Conservation (phyloP, 768 basidiomycete genomes). For the Lactifluus echinatus region DNA sequence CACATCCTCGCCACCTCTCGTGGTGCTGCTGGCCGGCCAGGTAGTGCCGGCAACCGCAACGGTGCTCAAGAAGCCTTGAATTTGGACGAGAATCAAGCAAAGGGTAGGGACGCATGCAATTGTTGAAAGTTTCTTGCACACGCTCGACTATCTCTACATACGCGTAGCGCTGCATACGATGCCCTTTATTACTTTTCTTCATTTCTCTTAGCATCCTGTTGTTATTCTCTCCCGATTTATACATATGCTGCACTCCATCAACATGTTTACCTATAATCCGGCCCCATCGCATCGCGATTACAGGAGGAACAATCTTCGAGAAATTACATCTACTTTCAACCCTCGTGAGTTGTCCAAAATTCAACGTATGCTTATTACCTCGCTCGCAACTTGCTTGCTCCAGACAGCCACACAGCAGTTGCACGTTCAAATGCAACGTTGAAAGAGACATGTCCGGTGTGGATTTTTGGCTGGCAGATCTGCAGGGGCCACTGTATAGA, state of each 20-base stretch:
- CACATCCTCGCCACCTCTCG: slow-evolving; percentile 84
- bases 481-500: no score
- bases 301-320: slow-evolving; percentile 2
- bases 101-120: slow-evolving; percentile 72
- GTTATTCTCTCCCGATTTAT: slow-evolving; percentile 21
- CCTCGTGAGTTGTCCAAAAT: slow-evolving; percentile 22
- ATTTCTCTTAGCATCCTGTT: slow-evolving; percentile 3
- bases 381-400: no score
- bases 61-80: slow-evolving; percentile 54
- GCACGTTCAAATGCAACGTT: no score
- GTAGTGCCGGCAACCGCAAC: slow-evolving; percentile 43
- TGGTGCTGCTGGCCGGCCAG: slow-evolving; percentile 54
- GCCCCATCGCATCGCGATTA: slow-evolving; percentile 21
- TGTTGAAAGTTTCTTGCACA: slow-evolving; percentile 40
- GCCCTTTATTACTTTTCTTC: not conserved
- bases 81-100: slow-evolving; percentile 56
- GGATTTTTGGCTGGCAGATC: no score
- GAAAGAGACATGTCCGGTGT: no score
- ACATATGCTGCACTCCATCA: slow-evolving; percentile 20
- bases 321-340: slow-evolving; percentile 8
- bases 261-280: slow-evolving; percentile 22
- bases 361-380: slow-evolving; percentile 34
- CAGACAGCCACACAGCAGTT: no score
- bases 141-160: not conserved
- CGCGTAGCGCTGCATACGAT: not conserved